phyloP scores from a whole-genome alignment of 176 grass and related monocot species.

The Stipa capillata region DNA sequence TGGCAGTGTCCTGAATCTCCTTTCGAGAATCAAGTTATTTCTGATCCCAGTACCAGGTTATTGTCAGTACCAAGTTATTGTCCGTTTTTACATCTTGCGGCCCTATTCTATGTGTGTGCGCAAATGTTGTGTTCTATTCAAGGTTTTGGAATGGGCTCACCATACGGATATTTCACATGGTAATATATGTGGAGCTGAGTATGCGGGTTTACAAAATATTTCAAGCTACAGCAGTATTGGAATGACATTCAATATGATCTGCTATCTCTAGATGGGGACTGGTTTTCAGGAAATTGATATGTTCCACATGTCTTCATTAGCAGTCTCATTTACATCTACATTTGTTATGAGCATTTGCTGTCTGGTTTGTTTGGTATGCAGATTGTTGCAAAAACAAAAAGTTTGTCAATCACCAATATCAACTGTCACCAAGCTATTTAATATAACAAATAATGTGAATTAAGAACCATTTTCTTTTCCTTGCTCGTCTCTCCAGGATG shows the following conservation, averaged over 20 bases:
- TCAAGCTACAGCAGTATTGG: background rate
- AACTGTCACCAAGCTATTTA: background rate
- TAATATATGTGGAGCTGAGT: background rate
- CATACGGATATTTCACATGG: background rate
- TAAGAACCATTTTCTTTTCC: background rate
- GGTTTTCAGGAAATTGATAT: background rate
- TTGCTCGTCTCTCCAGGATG: conserved; percentile 47
- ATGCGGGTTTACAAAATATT: background rate
- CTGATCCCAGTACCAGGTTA: no score
- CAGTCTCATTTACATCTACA: background rate
- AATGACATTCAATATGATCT: background rate
- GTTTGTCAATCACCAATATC: background rate
- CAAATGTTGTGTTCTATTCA: background rate
- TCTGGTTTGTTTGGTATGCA: background rate
- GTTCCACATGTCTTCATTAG: background rate
- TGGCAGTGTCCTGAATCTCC: no score
- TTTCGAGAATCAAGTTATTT: no score
- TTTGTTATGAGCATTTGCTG: background rate
- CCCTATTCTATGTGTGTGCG: background rate
- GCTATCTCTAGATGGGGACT: background rate
- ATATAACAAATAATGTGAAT: background rate
- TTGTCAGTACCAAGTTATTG: background rate
- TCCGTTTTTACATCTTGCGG: background rate
- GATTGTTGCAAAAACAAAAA: background rate
- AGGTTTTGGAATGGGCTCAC: background rate